Evolutionary conservation across 257 asterid genomes (phyloP).

Genomic region (Cinchona pubescens): DNA sequence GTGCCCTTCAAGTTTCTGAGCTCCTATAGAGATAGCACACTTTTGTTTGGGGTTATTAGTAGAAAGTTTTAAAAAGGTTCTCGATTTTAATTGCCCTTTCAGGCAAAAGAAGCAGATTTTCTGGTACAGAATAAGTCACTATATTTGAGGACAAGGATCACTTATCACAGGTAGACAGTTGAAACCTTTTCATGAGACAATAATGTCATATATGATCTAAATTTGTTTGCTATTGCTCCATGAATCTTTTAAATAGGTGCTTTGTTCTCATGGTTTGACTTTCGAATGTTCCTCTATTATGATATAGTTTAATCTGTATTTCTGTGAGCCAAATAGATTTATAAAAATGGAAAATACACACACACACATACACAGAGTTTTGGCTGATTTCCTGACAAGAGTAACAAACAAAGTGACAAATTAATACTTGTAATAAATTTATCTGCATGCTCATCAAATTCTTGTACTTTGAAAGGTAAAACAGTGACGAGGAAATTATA

Average conservation of each 20-base stretch:
- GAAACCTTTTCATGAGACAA: slow-evolving; percentile 9
- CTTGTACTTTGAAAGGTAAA: not conserved
- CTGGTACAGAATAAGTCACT: slow-evolving; percentile 69
- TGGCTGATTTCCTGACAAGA: not conserved
- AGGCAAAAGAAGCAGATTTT: slow-evolving; percentile 93
- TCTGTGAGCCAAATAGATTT: not conserved
- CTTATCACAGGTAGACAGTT: slow-evolving; percentile 70
- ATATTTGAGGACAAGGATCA: slow-evolving; percentile 91
- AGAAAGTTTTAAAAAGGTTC: not conserved
- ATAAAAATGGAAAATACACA: not conserved
- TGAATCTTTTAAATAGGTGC: not conserved
- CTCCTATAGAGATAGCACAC: slow-evolving; percentile 17
- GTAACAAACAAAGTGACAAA: not conserved
- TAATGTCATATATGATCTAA: not conserved
- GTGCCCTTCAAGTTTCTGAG: slow-evolving; percentile 22
- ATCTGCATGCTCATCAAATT: slow-evolving; percentile 3
- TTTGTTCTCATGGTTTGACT: not conserved
- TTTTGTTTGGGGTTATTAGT: not conserved
- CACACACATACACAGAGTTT: not conserved
- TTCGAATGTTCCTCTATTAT: not conserved
- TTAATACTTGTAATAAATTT: not conserved
- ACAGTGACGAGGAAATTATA: not conserved
- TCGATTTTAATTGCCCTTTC: slow-evolving; percentile 32
- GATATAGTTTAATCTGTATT: not conserved
- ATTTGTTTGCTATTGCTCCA: not conserved